phyloP scores from a whole-genome alignment of 352 stramenopile genomes.

The Globisporangium uncinulatum region DNA sequence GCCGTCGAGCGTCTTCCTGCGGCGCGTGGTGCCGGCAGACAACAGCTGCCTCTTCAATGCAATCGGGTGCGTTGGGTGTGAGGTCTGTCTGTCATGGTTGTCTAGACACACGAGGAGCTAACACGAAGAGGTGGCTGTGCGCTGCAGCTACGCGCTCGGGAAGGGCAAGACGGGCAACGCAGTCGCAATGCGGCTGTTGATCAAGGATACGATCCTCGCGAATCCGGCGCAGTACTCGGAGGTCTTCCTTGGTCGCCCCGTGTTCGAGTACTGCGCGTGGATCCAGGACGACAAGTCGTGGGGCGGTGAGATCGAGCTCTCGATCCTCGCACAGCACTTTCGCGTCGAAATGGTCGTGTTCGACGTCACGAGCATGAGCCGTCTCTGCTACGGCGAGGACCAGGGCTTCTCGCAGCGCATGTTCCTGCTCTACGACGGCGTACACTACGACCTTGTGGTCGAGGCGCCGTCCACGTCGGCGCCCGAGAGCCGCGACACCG shows the following conservation, averaged over 20 bases:
- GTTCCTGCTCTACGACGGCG: constrained; percentile 83
- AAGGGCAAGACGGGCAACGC: constrained; percentile 59
- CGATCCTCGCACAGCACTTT: constrained; percentile 72
- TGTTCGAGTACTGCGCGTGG: constrained; percentile 82
- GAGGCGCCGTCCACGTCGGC: constrained; percentile 43
- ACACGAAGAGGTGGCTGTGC: no score
- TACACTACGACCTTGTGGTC: constrained; percentile 82
- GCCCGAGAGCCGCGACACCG: constrained; percentile 45
- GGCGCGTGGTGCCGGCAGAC: constrained; percentile 71
- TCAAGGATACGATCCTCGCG: constrained; percentile 65
- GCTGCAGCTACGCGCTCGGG: constrained; percentile 48
- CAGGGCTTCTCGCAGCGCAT: constrained; percentile 78
- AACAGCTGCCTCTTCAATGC: constrained; percentile 87
- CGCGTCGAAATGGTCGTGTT: constrained; percentile 84
- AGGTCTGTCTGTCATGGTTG: no score
- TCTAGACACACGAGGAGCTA: neutral
- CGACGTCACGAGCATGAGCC: constrained; percentile 81
- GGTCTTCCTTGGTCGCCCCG: constrained; percentile 68
- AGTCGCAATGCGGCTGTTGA: constrained; percentile 55
- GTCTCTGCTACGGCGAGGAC: constrained; percentile 77
- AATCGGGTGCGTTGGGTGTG: constrained; percentile 40
- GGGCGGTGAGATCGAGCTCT: constrained; percentile 85
- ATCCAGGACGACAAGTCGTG: constrained; percentile 80
- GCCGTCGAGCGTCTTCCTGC: constrained; percentile 51
- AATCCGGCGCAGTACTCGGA: constrained; percentile 62